These are phyloP conservation scores for Candida fluviatilis DNA, from an alignment of 805 yeast species.

Conservation along the genomic window DNA sequence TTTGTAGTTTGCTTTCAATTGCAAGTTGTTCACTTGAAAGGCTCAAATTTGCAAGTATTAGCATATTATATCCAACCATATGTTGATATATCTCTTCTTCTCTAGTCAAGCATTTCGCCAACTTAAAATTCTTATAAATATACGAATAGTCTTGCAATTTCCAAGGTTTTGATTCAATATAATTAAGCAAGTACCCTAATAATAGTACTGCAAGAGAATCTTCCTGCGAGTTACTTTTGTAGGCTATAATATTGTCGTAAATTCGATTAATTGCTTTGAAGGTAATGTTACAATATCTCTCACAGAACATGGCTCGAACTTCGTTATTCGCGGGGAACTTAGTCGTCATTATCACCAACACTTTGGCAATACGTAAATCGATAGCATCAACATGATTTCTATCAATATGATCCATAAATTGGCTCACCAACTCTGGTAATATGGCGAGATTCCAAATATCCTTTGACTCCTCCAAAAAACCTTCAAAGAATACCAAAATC, in stretches of 20 bases:
- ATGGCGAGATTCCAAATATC: background rate
- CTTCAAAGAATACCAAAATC: background rate
- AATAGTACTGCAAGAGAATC: constrained; percentile 7
- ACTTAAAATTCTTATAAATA: background rate
- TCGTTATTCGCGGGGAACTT: background rate
- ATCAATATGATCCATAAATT: constrained; percentile 9
- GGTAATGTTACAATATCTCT: background rate
- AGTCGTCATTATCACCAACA: constrained; percentile 4
- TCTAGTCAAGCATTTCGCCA: background rate
- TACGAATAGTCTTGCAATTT: background rate
- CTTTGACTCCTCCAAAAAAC: background rate
- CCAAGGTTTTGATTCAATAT: constrained; percentile 5
- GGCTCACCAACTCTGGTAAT: background rate
- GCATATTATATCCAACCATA: constrained; percentile 15
- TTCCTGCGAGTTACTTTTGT: background rate
- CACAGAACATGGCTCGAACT: background rate
- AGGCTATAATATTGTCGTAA: background rate
- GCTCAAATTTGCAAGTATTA: constrained; percentile 10
- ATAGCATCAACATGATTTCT: background rate
- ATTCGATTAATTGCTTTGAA: background rate
- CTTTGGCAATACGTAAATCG: constrained; percentile 1
- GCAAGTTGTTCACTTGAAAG: constrained; percentile 3
- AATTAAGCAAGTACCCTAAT: constrained; percentile 13
- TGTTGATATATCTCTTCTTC: constrained; percentile 9
- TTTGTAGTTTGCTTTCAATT: background rate